Evolutionary conservation across 1,284 basidiomycete species (phyloP).

Genomic region (Leccinum pachyderme): DNA sequence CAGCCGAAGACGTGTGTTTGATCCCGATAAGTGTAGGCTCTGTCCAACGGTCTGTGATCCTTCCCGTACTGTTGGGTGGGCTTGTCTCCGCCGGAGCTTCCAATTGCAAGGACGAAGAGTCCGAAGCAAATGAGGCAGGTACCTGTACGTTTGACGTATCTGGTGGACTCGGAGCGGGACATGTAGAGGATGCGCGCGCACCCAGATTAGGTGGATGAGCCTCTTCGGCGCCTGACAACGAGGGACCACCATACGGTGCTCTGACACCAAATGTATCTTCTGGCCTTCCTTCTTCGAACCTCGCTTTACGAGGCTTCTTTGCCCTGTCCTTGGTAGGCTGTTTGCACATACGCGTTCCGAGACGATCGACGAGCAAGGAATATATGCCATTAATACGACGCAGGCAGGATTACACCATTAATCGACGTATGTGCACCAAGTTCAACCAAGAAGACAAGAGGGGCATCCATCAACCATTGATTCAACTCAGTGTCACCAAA

Average conservation of each 20-base stretch:
- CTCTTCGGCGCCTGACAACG: not conserved
- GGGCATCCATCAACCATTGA: slow-evolving; percentile 33
- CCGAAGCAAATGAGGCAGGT: slow-evolving; percentile 1
- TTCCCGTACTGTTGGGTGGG: slow-evolving; percentile 8
- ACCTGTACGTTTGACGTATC: not conserved
- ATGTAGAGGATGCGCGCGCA: not conserved
- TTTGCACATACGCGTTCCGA: slow-evolving; percentile 12
- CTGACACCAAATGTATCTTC: not conserved
- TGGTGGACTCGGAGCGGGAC: slow-evolving; percentile 4
- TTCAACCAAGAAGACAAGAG: slow-evolving; percentile 7
- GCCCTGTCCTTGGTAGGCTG: slow-evolving; percentile 72
- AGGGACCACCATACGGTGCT: not conserved
- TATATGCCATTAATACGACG: slow-evolving; percentile 30
- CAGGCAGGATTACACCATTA: slow-evolving; percentile 32
- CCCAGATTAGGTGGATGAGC: slow-evolving; percentile 1
- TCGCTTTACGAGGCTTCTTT: slow-evolving; percentile 57
- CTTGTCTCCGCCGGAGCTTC: slow-evolving; percentile 7
- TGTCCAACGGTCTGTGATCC: slow-evolving; percentile 34
- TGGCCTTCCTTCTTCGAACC: slow-evolving; percentile 20
- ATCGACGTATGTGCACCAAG: slow-evolving; percentile 29
- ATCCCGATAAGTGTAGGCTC: slow-evolving; percentile 35
- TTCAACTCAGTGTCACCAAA: slow-evolving; percentile 52
- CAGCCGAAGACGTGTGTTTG: slow-evolving; percentile 18
- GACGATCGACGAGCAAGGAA: slow-evolving; percentile 33
- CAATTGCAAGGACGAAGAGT: not conserved